Conservation (phyloP, 169 alveolate genomes). For the Amoebophrya sp. region DNA sequence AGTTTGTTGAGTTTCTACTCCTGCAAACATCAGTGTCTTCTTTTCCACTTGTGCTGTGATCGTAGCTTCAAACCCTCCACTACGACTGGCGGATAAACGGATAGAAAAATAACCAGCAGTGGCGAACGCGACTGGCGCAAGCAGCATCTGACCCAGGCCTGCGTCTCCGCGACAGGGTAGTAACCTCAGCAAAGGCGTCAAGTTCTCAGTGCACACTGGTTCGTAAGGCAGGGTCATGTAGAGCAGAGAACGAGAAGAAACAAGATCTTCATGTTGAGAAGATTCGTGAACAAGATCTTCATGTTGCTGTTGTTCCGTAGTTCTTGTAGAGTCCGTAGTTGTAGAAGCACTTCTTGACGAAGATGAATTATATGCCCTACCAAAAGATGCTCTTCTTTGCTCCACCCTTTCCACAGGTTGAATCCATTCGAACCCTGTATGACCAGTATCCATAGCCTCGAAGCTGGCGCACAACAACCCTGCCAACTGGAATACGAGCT, state of each 20-base stretch:
- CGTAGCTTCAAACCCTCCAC: not conserved
- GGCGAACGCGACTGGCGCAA: not conserved
- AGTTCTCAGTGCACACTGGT: slow-evolving; percentile 22
- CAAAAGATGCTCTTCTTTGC: not conserved
- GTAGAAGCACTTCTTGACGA: not conserved
- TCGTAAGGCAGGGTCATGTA: slow-evolving; percentile 24
- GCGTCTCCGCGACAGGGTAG: not conserved
- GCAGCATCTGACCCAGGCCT: not conserved
- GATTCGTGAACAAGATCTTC: no score
- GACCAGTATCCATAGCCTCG: not conserved
- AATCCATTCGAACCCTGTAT: not conserved
- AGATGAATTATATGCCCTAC: not conserved
- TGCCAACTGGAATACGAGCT: not conserved
- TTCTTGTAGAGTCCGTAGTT: not conserved
- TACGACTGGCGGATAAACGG: not conserved
- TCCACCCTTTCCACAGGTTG: not conserved
- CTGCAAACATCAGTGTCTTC: not conserved
- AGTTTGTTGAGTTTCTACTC: no score
- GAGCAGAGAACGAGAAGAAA: not conserved
- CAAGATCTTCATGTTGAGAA: no score
- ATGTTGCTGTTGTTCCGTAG: no score
- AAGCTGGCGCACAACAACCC: slow-evolving; percentile 5
- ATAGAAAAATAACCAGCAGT: not conserved
- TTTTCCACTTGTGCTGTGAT: not conserved
- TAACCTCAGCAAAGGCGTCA: not conserved